Evolutionary conservation across 208 protist species (phyloP), one percentile per base, ranked within the genome.

Genomic region (Crithidia sp.): DNA sequence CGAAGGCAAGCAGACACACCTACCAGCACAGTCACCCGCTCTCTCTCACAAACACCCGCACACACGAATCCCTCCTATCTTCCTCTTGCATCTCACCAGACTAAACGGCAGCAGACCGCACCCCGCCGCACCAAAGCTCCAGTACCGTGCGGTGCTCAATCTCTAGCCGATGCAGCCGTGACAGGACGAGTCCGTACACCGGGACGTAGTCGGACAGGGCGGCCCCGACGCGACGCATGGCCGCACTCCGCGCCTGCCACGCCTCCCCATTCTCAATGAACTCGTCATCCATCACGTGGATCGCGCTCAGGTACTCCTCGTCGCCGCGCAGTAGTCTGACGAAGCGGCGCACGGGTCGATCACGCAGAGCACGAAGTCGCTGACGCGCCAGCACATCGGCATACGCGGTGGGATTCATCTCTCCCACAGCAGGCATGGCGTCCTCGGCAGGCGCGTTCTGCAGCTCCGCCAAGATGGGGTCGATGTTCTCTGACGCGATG

Each of bases 111-210:
- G 39, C 62, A 40, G 14, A 37, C 58, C 41, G 10, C 43, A 41
- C 43, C 5, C 59, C 19, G 16, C 63, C 43, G 17, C 77, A 82
- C 86, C 90, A 93, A 60, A 93, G 84, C 77, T 93, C 90, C 73
- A 85, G 74, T 52, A 92, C 88, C 0, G 87, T 93, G 50, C 90
- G 81, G 52, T 93, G 90, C 76, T 95, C 87, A 64, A 93, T 89
- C 71, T 95, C 90, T 10, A 95, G 71, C 10, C 90, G 83, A 52
- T 92, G 81, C 37, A 95, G 74, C 9, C 83, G 79, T 10, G 90
- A 95, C 10, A 95, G 78, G 14, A 89, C 67, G 10, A 95, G 57
- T 6, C 90, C 90, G 70, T 88, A 88, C 19, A 95, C 86, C 10
- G 90, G 90, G 17, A 95, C 88, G 71, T 87, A 84, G 74, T 93